These are phyloP conservation scores for Diaporthe sp. DNA, from an alignment of 2,329 filamentous ascomycete genomes.

Conservation along the genomic window DNA sequence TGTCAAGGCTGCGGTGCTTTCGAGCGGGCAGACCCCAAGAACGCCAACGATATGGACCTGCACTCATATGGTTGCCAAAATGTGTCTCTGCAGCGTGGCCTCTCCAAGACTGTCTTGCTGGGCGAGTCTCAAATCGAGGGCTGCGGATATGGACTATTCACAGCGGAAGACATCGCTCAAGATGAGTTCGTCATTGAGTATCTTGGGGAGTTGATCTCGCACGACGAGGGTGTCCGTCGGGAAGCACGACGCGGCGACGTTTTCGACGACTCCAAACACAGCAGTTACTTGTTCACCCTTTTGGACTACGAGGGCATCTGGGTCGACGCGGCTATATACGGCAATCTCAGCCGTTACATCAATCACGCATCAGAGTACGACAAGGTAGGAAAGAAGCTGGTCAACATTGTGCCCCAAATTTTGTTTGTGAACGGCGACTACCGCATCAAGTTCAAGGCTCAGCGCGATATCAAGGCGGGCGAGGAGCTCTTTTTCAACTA, in stretches of 20 bases:
- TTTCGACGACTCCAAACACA: slow-evolving; percentile 73
- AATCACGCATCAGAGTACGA: slow-evolving; percentile 76
- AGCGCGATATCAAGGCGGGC: slow-evolving; percentile 75
- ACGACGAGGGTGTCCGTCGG: slow-evolving; percentile 77
- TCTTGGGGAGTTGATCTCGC: slow-evolving; percentile 81
- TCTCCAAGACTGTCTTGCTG: slow-evolving; percentile 75
- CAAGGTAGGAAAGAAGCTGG: slow-evolving; percentile 58
- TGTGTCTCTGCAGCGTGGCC: slow-evolving; percentile 77
- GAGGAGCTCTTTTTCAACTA: slow-evolving; percentile 90
- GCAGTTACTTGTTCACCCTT: slow-evolving; percentile 75
- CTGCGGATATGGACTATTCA: slow-evolving; percentile 82
- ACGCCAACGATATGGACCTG: slow-evolving; percentile 71
- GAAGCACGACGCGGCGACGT: slow-evolving; percentile 72
- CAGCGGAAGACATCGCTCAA: slow-evolving; percentile 75
- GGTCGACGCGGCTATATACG: slow-evolving; percentile 83
- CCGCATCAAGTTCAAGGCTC: slow-evolving; percentile 81
- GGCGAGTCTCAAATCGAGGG: slow-evolving; percentile 78
- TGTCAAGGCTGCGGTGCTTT: slow-evolving; percentile 79
- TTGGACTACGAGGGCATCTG: slow-evolving; percentile 73
- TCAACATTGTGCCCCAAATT: slow-evolving; percentile 75
- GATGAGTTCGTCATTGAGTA: slow-evolving; percentile 88
- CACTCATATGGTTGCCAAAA: slow-evolving; percentile 77
- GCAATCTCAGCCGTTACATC: slow-evolving; percentile 87
- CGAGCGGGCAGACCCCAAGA: slow-evolving; percentile 78
- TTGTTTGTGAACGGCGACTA: slow-evolving; percentile 82